Evolutionary conservation across 495 filamentous ascomycete species (phyloP).

Genomic region (Podospora pseudopauciseta): DNA sequence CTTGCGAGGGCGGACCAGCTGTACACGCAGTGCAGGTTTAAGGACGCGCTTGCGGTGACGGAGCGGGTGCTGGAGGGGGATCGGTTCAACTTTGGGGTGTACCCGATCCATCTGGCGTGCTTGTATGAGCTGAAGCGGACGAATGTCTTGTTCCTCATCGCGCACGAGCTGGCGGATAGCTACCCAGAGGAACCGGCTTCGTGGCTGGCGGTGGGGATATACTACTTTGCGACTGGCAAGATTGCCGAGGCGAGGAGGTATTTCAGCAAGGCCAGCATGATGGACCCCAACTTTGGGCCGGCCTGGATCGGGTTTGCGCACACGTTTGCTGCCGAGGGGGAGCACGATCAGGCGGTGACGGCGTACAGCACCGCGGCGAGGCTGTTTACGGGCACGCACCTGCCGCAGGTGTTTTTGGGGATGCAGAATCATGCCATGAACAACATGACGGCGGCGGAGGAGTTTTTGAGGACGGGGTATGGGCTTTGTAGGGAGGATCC

Average conservation of each 20-base stretch:
- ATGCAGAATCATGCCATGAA: slow-evolving; percentile 98
- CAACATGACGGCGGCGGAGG: slow-evolving; percentile 91
- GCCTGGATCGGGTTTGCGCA: slow-evolving; percentile 99
- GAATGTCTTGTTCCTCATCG: slow-evolving; percentile 84
- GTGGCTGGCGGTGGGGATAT: slow-evolving; percentile 91
- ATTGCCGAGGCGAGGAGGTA: slow-evolving; percentile 91
- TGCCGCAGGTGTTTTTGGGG: slow-evolving; percentile 92
- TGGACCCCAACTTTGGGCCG: slow-evolving; percentile 96
- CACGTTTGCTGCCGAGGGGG: slow-evolving; percentile 99
- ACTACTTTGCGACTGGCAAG: slow-evolving; percentile 85
- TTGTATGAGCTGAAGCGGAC: slow-evolving; percentile 82
- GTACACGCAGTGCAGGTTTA: slow-evolving; percentile 92
- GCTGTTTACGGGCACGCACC: slow-evolving; percentile 93
- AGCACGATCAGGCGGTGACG: slow-evolving; percentile 97
- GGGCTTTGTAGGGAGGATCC: slow-evolving; percentile 73
- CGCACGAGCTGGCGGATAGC: slow-evolving; percentile 91
- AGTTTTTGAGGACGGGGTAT: slow-evolving; percentile 89
- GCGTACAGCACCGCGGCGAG: slow-evolving; percentile 95
- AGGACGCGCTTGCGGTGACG: slow-evolving; percentile 78
- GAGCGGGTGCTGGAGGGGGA: slow-evolving; percentile 73
- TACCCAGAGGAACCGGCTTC: slow-evolving; percentile 87
- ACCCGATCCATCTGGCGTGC: slow-evolving; percentile 89
- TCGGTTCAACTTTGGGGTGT: slow-evolving; percentile 82
- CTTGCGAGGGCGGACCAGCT: slow-evolving; percentile 88
- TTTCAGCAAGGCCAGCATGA: slow-evolving; percentile 94